Percentiles rank a stretch among this genome's conserved stretches.
Conservation (phyloP, 495 filamentous ascomycete species). For the Penicillium goetzii region DNA sequence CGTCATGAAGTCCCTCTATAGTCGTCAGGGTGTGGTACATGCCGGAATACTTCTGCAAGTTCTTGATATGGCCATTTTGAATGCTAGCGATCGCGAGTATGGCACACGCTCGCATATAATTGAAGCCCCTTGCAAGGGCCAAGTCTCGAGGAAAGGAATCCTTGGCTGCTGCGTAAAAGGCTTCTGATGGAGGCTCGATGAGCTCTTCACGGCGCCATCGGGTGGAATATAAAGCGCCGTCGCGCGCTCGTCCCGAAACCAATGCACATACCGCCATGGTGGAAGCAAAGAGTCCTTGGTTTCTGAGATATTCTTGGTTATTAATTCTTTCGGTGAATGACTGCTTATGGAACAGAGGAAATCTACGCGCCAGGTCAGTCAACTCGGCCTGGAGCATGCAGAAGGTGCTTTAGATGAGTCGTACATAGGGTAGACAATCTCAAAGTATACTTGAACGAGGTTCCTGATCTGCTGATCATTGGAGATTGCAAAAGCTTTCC, state of each 20-base stretch:
- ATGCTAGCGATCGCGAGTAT: constrained; percentile 52
- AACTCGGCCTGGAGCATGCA: constrained; percentile 3
- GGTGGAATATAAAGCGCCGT: constrained; percentile 46
- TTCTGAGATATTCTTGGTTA: constrained; percentile 43
- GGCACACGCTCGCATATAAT: constrained; percentile 51
- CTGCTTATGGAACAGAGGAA: constrained; percentile 53
- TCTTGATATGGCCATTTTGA: constrained; percentile 49
- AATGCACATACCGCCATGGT: constrained; percentile 56
- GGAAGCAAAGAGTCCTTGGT: constrained; percentile 49
- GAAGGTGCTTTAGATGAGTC: neutral
- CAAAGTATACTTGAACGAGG: constrained; percentile 49
- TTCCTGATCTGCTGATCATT: constrained; percentile 35
- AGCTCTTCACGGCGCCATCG: constrained; percentile 35
- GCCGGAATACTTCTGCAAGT: constrained; percentile 54
- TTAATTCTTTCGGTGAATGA: constrained; percentile 42
- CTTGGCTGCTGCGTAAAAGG: constrained; percentile 52
- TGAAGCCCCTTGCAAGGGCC: constrained; percentile 39
- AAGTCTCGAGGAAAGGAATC: constrained; percentile 46
- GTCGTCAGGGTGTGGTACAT: constrained; percentile 49
- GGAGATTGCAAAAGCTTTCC: constrained; percentile 38
- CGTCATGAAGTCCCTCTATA: constrained; percentile 53
- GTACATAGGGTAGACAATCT: constrained; percentile 46
- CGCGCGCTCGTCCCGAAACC: constrained; percentile 48
- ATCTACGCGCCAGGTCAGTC: constrained; percentile 30
- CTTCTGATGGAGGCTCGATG: constrained; percentile 39